These are phyloP conservation scores for Kwoniella sp. DNA, from an alignment of 768 basidiomycete species.

Conservation along the genomic window DNA sequence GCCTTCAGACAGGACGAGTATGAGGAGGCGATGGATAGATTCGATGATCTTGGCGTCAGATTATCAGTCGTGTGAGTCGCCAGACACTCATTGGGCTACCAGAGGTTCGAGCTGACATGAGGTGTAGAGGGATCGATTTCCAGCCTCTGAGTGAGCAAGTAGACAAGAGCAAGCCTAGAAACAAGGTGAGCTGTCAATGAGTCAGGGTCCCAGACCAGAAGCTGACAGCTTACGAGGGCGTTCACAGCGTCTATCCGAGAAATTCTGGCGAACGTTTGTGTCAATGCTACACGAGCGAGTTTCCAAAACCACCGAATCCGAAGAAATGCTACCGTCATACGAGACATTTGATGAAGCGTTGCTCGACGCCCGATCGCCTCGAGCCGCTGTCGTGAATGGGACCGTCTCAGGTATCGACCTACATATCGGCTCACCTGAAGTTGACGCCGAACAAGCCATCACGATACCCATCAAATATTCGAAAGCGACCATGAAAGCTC, in stretches of 20 bases:
- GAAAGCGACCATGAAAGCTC: conserved; percentile 74
- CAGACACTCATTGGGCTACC: neutral
- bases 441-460: conserved; percentile 70
- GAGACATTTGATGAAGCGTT: conserved; percentile 72
- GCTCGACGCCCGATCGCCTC: conserved; percentile 59
- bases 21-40: conserved; percentile 62
- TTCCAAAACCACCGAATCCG: conserved; percentile 33
- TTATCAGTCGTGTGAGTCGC: conserved; percentile 71
- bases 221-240: neutral
- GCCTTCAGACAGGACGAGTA: conserved; percentile 50
- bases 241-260: conserved; percentile 70
- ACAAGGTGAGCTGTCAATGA: conserved; percentile 65
- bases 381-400: conserved; percentile 67
- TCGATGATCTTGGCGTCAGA: conserved; percentile 65
- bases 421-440: conserved; percentile 74
- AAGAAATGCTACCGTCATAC: conserved; percentile 60
- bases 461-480: conserved; percentile 72
- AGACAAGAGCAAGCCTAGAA: conserved; percentile 43
- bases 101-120: neutral
- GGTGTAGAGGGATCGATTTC: conserved; percentile 42
- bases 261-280: conserved; percentile 63
- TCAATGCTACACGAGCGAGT: conserved; percentile 38
- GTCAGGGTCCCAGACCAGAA: neutral
- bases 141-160: conserved; percentile 37
- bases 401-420: conserved; percentile 67